A percentile compares a stretch with the other conserved stretches of the same genome.
Evolutionary conservation across 257 asterid species (phyloP).

Genomic region (Solanum appendiculatum): DNA sequence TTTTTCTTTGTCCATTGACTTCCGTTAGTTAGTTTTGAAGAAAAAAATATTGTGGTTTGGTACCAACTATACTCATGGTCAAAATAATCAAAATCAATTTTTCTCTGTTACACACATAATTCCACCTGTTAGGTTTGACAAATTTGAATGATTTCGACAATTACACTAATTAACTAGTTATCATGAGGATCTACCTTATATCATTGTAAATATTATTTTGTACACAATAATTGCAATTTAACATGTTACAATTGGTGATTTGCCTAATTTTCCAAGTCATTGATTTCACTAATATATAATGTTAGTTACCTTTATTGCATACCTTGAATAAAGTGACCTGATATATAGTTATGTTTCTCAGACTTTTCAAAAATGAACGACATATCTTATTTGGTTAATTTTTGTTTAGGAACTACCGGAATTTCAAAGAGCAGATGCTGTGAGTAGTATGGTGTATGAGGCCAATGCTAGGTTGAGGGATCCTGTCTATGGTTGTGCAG

Average conservation of each 20-base stretch:
- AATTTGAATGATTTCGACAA: neutral
- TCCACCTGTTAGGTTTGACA: neutral
- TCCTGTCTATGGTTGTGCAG: slow-evolving; percentile 77
- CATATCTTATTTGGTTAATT: neutral
- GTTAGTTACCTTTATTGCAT: neutral
- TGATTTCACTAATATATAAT: neutral
- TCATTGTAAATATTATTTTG: neutral
- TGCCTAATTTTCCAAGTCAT: neutral
- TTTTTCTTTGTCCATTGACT: neutral
- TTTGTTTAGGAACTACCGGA: slow-evolving; percentile 55
- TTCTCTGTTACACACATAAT: neutral
- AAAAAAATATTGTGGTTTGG: neutral
- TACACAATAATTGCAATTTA: neutral
- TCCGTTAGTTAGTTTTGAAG: neutral
- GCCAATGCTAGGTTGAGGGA: slow-evolving; percentile 71
- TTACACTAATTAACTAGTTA: neutral
- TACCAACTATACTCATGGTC: neutral
- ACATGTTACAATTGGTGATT: neutral
- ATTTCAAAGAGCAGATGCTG: slow-evolving; percentile 56
- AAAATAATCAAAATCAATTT: neutral
- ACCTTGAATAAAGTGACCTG: neutral
- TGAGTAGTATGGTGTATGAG: slow-evolving; percentile 83
- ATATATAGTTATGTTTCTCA: neutral
- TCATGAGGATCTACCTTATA: neutral
- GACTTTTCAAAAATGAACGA: neutral